Conservation (phyloP, 192 early-diverging fungal species). For the Backusella circina region DNA sequence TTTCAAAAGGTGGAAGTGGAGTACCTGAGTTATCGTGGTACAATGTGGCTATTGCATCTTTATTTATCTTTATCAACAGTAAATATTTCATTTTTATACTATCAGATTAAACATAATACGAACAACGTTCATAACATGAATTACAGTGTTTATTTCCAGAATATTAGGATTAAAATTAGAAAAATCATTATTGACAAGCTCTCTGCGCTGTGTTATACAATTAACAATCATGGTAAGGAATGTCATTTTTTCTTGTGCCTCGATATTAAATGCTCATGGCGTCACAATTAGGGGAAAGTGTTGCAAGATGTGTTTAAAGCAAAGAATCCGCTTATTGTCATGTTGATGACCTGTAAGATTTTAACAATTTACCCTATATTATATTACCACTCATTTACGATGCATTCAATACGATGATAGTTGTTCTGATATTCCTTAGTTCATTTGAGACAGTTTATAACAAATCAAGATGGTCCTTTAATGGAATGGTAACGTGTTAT, state of each 20-base stretch:
- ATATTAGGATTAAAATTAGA: conserved; percentile 65
- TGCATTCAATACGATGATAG: conserved; percentile 16
- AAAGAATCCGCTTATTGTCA: conserved; percentile 54
- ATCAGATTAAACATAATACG: background rate
- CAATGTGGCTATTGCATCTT: conserved; percentile 23
- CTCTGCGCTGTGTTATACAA: conserved; percentile 72
- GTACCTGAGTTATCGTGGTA: conserved; percentile 18
- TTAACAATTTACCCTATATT: background rate
- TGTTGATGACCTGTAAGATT: conserved; percentile 56
- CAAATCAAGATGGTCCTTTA: conserved; percentile 60
- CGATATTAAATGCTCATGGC: background rate
- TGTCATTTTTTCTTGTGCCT: background rate
- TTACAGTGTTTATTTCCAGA: conserved; percentile 19
- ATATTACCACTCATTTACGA: background rate
- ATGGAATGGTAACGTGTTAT: conserved; percentile 58
- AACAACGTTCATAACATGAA: background rate
- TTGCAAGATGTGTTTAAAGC: conserved; percentile 66
- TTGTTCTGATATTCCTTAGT: conserved; percentile 54
- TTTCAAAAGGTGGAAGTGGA: background rate
- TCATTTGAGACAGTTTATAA: conserved; percentile 68
- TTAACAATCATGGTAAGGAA: conserved; percentile 65
- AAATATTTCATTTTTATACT: background rate
- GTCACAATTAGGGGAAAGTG: conserved; percentile 46
- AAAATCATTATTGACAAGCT: conserved; percentile 59
- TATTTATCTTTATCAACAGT: conserved; percentile 25